Evolutionary conservation across 495 filamentous ascomycete genomes (phyloP).

Genomic region (Xylaria longipes): DNA sequence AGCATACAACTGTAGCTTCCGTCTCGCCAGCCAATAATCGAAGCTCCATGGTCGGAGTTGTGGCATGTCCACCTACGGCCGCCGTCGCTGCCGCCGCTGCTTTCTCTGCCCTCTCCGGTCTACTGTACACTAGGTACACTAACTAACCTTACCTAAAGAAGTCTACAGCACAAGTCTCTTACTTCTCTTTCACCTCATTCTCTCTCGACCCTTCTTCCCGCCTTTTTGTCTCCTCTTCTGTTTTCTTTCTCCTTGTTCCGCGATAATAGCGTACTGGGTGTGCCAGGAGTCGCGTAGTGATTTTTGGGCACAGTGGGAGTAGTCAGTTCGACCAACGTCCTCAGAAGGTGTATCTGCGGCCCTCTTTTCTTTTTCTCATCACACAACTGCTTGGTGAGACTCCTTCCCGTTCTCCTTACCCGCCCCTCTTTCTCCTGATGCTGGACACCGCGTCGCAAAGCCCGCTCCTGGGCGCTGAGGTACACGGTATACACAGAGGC

Average conservation of each 20-base stretch:
- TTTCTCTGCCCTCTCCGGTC: background rate
- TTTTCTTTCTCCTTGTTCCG: constrained; percentile 1
- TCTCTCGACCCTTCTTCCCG: background rate
- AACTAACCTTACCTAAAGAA: background rate
- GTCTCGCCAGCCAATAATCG: constrained; percentile 19
- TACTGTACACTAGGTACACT: background rate
- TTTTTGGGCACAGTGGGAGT: background rate
- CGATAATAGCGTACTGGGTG: background rate
- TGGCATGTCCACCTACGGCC: background rate
- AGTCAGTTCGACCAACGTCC: background rate
- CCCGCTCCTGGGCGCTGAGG: background rate
- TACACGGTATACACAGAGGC: no score
- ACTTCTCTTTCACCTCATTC: constrained; percentile 1
- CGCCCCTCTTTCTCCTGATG: background rate
- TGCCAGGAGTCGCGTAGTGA: background rate
- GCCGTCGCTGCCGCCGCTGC: background rate
- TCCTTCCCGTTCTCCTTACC: background rate
- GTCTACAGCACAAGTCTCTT: background rate
- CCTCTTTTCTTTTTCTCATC: constrained; percentile 16
- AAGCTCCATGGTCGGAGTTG: constrained; percentile 23
- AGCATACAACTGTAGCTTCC: background rate
- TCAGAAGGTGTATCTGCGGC: constrained; percentile 11
- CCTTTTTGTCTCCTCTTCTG: background rate
- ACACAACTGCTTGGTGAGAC: constrained; percentile 23
- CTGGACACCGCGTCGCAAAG: background rate